Conservation (phyloP, 2,329 filamentous ascomycete species). For the Paecilomyces sp. region DNA sequence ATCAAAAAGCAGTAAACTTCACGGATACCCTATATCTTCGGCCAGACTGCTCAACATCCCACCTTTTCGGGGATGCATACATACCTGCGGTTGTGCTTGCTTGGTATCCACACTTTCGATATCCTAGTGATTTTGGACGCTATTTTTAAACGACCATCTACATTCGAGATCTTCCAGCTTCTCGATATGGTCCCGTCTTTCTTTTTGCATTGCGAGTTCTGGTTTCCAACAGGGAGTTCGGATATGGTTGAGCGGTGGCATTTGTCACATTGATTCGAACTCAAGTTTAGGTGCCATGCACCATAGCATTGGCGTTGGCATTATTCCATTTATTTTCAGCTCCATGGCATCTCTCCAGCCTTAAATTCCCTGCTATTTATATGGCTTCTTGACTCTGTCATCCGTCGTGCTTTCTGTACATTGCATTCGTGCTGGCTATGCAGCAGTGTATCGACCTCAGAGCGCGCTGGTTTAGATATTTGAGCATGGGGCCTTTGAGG, state of each 20-base stretch:
- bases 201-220: constrained; percentile 5
- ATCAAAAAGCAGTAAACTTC: neutral
- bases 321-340: neutral
- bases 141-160: neutral
- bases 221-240: neutral
- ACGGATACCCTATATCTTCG: neutral
- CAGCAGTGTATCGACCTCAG: neutral
- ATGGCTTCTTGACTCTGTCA: neutral
- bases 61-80: neutral
- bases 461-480: neutral
- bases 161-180: neutral
- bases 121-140: neutral
- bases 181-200: neutral
- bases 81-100: neutral
- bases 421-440: neutral
- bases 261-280: neutral
- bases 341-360: neutral
- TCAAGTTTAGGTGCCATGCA: neutral
- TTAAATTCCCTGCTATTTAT: neutral
- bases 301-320: neutral
- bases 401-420: neutral
- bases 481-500: neutral
- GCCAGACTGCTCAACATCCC: neutral
- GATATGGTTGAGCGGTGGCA: neutral
- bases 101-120: neutral